Base-by-base conservation (phyloP, 805 yeast genomes). In the Wickerhamiella allomyrinae region DNA sequence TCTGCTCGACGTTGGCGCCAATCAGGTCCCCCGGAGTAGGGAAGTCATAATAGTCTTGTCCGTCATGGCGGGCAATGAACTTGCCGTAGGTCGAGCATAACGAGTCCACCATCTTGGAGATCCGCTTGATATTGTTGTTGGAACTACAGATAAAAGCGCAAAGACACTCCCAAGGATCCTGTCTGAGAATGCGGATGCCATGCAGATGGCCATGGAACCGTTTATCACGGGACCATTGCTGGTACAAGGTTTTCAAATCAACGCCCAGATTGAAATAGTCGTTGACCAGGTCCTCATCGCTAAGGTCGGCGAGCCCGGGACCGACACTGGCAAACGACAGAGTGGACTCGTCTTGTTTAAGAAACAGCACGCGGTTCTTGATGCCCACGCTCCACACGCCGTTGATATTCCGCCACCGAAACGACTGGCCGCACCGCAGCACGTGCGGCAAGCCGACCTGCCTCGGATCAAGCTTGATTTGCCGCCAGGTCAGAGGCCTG, bases 141-240 rank as follows among this genome's bases (percentile, higher is more conserved):
- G 94, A 78, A 2, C 95, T 84, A 61, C 97, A 91, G 9, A 91
- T 91, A 49, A 89, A 91, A 2, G 91, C 81, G 15, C 89, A 64
- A 36, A 86, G 65, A 34, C 89, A 85, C 51, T 91, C 98, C 97
- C 97, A 91, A 0, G 98, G 97, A 49, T 89, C 95, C 58, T 91
- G 97, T 29, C 87, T 69, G 21, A 91, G 68, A 48, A 89, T 84
- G 23, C 98, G 64, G 15, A 89, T 76, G 0, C 96, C 97, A 3
- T 66, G 66, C 42, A 75, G 74, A 11, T 41, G 47, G 27, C 39
- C 40, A 2, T 42, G 33, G 35, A 56, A 56, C 39, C 57, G 60
- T 37, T 85, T 93, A 15, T 60, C 68, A 1, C 48, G 43, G 2
- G 68, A 49, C 95, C 97, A 87, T 15, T 70, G 65, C 1, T 53